Evolutionary conservation across 1,139 yeast species (phyloP).

Genomic region (Sugiyamaella pinicola): DNA sequence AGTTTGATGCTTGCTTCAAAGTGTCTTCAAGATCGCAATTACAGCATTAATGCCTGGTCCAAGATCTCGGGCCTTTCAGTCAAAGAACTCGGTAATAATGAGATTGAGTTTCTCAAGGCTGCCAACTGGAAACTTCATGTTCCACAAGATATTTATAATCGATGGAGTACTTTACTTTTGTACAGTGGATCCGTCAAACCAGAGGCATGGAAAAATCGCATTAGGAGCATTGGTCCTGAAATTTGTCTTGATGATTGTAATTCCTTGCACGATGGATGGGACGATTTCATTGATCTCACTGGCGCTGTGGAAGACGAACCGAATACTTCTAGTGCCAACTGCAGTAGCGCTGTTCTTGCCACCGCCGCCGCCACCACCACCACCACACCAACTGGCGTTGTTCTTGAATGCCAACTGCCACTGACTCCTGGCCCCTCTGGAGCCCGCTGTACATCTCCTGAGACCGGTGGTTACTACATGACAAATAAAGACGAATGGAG

Average conservation of each 20-base stretch:
- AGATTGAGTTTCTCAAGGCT: slow-evolving; percentile 54
- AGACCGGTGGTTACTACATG: slow-evolving; percentile 20
- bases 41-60: slow-evolving; percentile 72
- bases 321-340: slow-evolving; percentile 1
- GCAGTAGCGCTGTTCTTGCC: background rate
- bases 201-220: slow-evolving; percentile 55
- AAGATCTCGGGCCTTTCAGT: slow-evolving; percentile 65
- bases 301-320: slow-evolving; percentile 11
- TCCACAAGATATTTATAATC: slow-evolving; percentile 52
- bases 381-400: slow-evolving; percentile 9
- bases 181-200: slow-evolving; percentile 56
- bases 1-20: slow-evolving; percentile 71
- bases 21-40: slow-evolving; percentile 72
- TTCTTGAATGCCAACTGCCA: slow-evolving; percentile 15
- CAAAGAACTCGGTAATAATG: slow-evolving; percentile 55
- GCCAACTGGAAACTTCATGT: slow-evolving; percentile 61
- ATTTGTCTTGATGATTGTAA: slow-evolving; percentile 11
- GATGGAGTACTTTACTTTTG: slow-evolving; percentile 49
- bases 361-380: background rate
- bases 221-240: slow-evolving; percentile 21
- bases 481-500: slow-evolving; percentile 22
- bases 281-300: slow-evolving; percentile 22
- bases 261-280: slow-evolving; percentile 12
- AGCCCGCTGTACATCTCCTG: slow-evolving; percentile 18
- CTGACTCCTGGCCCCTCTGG: slow-evolving; percentile 16